Evolutionary conservation across 2,329 filamentous ascomycete species (phyloP).

Genomic region (Fusarium acutatum): DNA sequence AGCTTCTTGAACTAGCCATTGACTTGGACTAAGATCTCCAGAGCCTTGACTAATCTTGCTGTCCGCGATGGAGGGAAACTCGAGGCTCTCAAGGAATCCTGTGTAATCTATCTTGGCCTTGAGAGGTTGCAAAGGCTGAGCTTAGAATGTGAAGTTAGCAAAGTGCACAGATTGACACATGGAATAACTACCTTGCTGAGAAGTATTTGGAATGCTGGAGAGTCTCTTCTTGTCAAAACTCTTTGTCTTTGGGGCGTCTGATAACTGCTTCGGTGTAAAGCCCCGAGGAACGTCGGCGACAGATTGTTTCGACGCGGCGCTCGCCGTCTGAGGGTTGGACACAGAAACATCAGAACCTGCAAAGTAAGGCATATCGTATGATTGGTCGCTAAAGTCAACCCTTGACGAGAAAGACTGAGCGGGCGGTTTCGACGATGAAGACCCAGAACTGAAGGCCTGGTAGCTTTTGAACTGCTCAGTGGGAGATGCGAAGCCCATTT

Average conservation of each 20-base stretch:
- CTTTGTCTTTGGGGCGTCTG: not conserved
- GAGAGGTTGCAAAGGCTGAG: not conserved
- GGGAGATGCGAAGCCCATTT: not conserved
- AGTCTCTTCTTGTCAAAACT: not conserved
- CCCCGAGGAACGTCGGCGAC: not conserved
- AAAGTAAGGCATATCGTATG: conserved; percentile 1
- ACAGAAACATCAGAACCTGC: too few species aligned
- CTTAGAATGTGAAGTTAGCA: not conserved
- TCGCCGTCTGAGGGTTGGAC: not conserved
- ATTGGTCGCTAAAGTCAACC: not conserved
- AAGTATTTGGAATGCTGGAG: accelerated
- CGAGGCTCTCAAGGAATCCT: not conserved
- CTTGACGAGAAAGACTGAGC: not conserved
- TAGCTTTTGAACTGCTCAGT: not conserved
- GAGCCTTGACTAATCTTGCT: not conserved
- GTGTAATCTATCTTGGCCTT: not conserved
- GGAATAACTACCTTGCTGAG: not conserved
- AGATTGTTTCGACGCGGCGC: not conserved
- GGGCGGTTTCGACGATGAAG: not conserved
- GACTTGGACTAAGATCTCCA: accelerated
- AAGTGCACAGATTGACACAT: accelerated
- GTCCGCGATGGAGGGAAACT: not conserved
- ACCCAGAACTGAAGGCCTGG: not conserved
- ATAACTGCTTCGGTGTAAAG: not conserved
- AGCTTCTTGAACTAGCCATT: not conserved